Conservation (phyloP, 2,329 filamentous ascomycete genomes). For the Penicillium sp. region DNA sequence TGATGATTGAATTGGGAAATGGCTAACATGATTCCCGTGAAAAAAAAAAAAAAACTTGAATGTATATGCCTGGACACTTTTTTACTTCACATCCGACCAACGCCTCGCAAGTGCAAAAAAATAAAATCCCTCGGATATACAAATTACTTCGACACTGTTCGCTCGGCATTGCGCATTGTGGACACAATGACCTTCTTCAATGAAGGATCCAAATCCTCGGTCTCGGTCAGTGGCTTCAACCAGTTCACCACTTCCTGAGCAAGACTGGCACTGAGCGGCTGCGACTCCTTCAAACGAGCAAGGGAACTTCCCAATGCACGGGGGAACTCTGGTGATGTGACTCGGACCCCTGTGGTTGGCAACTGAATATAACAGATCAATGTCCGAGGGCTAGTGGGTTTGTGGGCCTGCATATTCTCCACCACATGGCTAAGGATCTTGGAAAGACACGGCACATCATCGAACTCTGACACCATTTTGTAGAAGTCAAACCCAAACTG, state of each 20-base stretch:
- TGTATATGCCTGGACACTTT: slow-evolving; percentile 8
- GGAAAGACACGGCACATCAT: slow-evolving; percentile 62
- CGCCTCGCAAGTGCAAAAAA: slow-evolving; percentile 22
- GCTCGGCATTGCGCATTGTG: slow-evolving; percentile 39
- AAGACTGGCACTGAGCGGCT: slow-evolving; percentile 41
- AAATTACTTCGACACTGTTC: slow-evolving; percentile 25
- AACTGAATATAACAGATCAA: slow-evolving; percentile 71
- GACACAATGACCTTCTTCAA: slow-evolving; percentile 54
- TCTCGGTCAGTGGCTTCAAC: slow-evolving; percentile 49
- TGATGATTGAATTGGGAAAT: slow-evolving; percentile 34
- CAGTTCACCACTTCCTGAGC: slow-evolving; percentile 51
- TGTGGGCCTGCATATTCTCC: slow-evolving; percentile 58
- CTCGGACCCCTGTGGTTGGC: slow-evolving; percentile 66
- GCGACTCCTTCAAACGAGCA: slow-evolving; percentile 58
- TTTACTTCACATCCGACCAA: slow-evolving; percentile 25
- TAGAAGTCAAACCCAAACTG: slow-evolving; percentile 76
- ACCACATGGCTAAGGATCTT: slow-evolving; percentile 75
- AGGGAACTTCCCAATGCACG: slow-evolving; percentile 67
- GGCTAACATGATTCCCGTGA: slow-evolving; percentile 10
- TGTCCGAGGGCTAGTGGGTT: slow-evolving; percentile 63
- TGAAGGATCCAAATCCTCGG: slow-evolving; percentile 53
- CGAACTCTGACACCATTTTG: slow-evolving; percentile 72
- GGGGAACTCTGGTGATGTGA: slow-evolving; percentile 70
- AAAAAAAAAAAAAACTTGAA: neutral
- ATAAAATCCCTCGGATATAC: neutral